Percentiles rank a stretch among this genome's conserved stretches.
These are phyloP conservation scores for Ammopiptanthus mongolicus DNA, from an alignment of 306 rosid genomes.

Conservation along the genomic window DNA sequence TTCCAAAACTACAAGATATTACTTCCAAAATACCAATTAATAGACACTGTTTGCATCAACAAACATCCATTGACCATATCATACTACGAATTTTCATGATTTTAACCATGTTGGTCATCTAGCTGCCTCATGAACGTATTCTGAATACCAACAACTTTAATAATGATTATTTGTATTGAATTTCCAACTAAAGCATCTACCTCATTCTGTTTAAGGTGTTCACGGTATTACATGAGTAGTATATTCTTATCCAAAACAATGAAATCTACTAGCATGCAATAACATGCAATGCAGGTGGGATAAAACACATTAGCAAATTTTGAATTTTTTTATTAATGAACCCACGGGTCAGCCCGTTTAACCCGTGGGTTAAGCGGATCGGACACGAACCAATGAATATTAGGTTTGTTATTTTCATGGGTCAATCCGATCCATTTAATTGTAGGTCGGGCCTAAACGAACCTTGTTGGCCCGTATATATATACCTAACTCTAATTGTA, in stretches of 20 bases:
- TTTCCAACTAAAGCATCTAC: conserved; percentile 1
- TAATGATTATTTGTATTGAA: not conserved
- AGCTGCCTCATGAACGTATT: not conserved
- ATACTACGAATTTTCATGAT: not conserved
- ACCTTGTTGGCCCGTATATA: too few relatives aligned
- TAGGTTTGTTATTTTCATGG: too few relatives aligned
- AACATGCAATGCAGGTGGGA: conserved; percentile 3
- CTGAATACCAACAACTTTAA: not conserved
- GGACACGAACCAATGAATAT: too few relatives aligned
- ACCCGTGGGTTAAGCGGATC: too few relatives aligned
- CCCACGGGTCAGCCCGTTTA: too few relatives aligned
- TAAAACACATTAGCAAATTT: conserved; percentile 4
- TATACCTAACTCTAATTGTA: too few relatives aligned
- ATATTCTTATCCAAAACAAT: not conserved
- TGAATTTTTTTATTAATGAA: too few relatives aligned
- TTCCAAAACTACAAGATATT: not conserved
- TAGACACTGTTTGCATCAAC: not conserved
- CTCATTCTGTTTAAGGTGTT: not conserved
- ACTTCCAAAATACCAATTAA: not conserved
- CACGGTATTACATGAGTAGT: not conserved
- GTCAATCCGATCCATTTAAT: too few relatives aligned
- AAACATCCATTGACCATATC: not conserved
- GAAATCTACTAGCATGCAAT: not conserved
- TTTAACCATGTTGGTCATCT: not conserved
- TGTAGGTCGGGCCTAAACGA: too few relatives aligned